These are phyloP conservation scores for Apiotrichum mycotoxinovorans DNA, from an alignment of 1,284 basidiomycete species.

Conservation along the genomic window DNA sequence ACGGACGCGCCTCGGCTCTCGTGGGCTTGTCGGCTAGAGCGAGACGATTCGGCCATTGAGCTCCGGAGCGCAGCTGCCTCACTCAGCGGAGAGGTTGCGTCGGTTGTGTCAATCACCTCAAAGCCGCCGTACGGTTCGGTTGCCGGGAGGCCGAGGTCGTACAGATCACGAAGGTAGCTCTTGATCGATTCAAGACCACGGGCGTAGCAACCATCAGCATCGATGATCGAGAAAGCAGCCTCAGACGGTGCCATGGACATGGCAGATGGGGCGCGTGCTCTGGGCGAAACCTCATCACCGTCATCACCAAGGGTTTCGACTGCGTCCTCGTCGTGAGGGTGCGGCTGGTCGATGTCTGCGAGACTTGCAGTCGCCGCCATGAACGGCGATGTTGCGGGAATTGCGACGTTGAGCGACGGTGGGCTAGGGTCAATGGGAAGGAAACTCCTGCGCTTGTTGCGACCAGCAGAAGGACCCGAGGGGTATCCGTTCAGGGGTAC, in stretches of 20 bases:
- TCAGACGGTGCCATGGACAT: constrained; percentile 19
- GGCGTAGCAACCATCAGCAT: constrained; percentile 34
- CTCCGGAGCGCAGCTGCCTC: constrained; percentile 4
- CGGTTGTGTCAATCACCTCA: constrained; percentile 30
- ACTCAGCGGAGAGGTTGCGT: not conserved
- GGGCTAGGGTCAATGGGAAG: constrained; percentile 65
- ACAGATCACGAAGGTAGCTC: constrained; percentile 91
- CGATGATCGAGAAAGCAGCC: constrained; percentile 18
- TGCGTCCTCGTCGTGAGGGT: constrained; percentile 8
- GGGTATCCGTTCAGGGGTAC: not conserved
- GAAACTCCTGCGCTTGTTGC: constrained; percentile 71
- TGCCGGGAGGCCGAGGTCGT: constrained; percentile 62
- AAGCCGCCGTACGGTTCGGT: constrained; percentile 44
- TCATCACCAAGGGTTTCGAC: constrained; percentile 21
- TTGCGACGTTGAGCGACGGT: constrained; percentile 49
- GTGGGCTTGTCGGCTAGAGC: constrained; percentile 1
- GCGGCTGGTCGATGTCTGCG: constrained; percentile 7
- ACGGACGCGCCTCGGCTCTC: constrained; percentile 23
- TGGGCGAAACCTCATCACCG: constrained; percentile 11
- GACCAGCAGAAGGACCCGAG: not conserved
- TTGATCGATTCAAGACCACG: constrained; percentile 78
- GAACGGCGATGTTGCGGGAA: constrained; percentile 63
- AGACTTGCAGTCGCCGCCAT: constrained; percentile 39
- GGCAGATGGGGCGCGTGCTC: constrained; percentile 7
- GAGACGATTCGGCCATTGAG: constrained; percentile 13